phyloP scores from a whole-genome alignment of 345 rosid genomes.

The Aethionema arabicum region DNA sequence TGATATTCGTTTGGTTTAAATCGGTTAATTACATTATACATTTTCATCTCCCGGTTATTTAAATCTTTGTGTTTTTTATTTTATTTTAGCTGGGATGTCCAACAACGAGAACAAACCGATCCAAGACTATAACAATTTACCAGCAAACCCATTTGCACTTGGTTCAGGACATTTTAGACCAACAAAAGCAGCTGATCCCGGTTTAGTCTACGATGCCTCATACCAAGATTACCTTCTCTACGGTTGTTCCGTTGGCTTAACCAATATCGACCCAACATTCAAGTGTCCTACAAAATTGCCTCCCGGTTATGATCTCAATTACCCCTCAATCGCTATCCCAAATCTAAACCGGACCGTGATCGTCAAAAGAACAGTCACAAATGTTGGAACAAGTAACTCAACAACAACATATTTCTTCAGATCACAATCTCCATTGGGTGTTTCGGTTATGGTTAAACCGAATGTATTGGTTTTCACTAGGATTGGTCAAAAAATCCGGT shows the following conservation, averaged over 20 bases:
- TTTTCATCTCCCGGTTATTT: neutral
- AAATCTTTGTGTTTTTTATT: neutral
- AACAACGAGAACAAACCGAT: slow-evolving; percentile 52
- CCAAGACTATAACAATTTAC: slow-evolving; percentile 41
- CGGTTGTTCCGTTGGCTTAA: slow-evolving; percentile 46
- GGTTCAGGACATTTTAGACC: slow-evolving; percentile 77
- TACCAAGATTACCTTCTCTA: slow-evolving; percentile 54
- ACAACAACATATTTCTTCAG: slow-evolving; percentile 45
- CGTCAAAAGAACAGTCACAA: slow-evolving; percentile 64
- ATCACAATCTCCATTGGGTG: slow-evolving; percentile 48
- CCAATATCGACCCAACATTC: slow-evolving; percentile 29
- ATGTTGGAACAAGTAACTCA: slow-evolving; percentile 53
- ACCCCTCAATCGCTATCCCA: slow-evolving; percentile 62
- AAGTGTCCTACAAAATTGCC: slow-evolving; percentile 43
- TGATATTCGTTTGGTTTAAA: neutral
- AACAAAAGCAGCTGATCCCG: slow-evolving; percentile 65
- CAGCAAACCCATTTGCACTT: slow-evolving; percentile 54
- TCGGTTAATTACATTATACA: no score
- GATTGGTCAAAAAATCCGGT: slow-evolving; percentile 54
- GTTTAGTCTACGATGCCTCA: slow-evolving; percentile 72
- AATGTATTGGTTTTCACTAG: slow-evolving; percentile 43
- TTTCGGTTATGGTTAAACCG: slow-evolving; percentile 50
- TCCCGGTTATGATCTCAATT: slow-evolving; percentile 52
- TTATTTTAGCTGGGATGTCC: slow-evolving; percentile 49
- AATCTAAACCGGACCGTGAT: slow-evolving; percentile 38